Base-by-base conservation (phyloP, 352 stramenopile genomes). In the Phytophthora colocasiae region DNA sequence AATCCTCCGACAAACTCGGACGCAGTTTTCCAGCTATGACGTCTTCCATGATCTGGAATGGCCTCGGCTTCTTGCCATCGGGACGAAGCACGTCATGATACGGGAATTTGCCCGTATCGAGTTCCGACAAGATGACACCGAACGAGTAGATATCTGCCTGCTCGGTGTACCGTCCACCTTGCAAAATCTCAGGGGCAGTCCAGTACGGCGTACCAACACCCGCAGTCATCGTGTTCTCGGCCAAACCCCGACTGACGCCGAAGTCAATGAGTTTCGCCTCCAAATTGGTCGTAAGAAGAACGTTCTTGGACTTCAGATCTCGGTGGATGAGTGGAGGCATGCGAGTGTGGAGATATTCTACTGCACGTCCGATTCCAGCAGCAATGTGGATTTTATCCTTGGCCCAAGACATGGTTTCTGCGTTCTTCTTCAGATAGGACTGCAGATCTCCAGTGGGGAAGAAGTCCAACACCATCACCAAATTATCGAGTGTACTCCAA, bases 261-360 rank as follows among this genome's bases (percentile, higher is more conserved):
- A 85, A 78, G 38, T 85, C 72, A 19, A 75, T 77, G 5, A 87
- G 56, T 36, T 87, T 85, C 14, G 92, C 38, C 29, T 90, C 71
- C 5, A 90, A 77, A 9, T 73, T 31, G 4, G 48, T 78, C 29
- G 90, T 88, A 29, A 96, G 66, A n/a, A 96, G 69, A 24, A 81
- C 71, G 38, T 80, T 85, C 15, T 75, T 66, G 2, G 71, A 71
- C 36, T 78, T 61, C 32, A 74, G 9, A 43, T 69, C 49, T 24
- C 72, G 63, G 66, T 75, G 52, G 24, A 69, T 66, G 41, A 78
- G 47, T 4, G 58, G 55, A 11, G 66, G 58, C 11, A 63, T 31
- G 26, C 54, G 66, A 5, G 7, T 24, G 46, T 69, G 69, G 9
- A 67, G 57, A 45, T 71, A 80, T 27, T 69, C 52, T 8, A 82